These are phyloP conservation scores for Gaultheria prostrata DNA, from an alignment of 148 eudicot species.

Conservation along the genomic window DNA sequence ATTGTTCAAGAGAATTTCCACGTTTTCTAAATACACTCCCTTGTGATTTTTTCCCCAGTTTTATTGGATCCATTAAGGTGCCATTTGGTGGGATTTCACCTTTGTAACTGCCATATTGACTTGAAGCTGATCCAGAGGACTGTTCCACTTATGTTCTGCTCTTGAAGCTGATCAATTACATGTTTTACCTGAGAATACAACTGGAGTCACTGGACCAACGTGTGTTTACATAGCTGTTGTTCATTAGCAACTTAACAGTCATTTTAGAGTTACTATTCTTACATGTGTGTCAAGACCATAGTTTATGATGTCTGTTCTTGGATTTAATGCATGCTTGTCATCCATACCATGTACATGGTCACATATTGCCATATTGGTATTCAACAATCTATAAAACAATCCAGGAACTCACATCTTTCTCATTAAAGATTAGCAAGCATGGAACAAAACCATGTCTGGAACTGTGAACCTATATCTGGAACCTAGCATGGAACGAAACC, in stretches of 20 bases:
- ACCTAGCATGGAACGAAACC: not conserved
- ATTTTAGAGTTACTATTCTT: not conserved
- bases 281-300: not conserved
- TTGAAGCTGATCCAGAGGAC: not conserved
- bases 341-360: not conserved
- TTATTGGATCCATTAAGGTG: not conserved
- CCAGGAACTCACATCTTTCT: not conserved
- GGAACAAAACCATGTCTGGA: not conserved
- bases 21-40: not conserved
- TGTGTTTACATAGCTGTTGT: not conserved
- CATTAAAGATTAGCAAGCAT: not conserved
- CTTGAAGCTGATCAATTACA: not conserved
- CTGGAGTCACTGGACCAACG: not conserved
- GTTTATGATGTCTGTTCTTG: not conserved
- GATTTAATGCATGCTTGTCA: not conserved
- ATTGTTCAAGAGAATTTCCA: not conserved
- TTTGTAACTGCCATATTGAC: not conserved
- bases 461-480: not conserved
- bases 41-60: not conserved
- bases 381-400: not conserved
- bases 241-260: not conserved
- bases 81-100: not conserved
- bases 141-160: not conserved
- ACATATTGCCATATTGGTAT: not conserved
- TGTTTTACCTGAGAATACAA: not conserved